phyloP scores from a whole-genome alignment of 768 basidiomycete genomes.

The Pholiota microspora region DNA sequence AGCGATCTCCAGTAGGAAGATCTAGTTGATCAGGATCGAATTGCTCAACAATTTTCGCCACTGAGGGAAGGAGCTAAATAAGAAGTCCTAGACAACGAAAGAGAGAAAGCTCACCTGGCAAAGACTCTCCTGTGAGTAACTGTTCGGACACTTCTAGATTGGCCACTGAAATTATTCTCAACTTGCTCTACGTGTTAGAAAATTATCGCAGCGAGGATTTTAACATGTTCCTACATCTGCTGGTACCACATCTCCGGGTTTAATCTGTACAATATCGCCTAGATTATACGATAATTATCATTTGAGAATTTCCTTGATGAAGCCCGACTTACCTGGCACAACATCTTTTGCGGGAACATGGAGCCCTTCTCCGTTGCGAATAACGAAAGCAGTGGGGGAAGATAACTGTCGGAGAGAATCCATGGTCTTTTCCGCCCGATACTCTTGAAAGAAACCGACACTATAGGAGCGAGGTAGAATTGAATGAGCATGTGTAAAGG shows the following conservation, averaged over 20 bases:
- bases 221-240: constrained; percentile 37
- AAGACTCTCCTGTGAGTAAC: constrained; percentile 50
- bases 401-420: constrained; percentile 46
- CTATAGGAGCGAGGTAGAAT: constrained; percentile 11
- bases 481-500: neutral
- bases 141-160: constrained; percentile 52
- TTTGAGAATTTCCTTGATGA: constrained; percentile 17
- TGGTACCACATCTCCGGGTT: constrained; percentile 39
- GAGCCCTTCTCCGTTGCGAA: constrained; percentile 39
- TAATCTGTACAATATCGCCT: constrained; percentile 39
- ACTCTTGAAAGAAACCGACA: constrained; percentile 47
- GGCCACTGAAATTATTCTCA: constrained; percentile 42
- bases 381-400: constrained; percentile 43
- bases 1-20: constrained; percentile 39
- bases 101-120: constrained; percentile 33
- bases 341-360: constrained; percentile 40
- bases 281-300: neutral
- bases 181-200: constrained; percentile 16
- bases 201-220: neutral
- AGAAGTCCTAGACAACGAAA: neutral
- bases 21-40: constrained; percentile 29
- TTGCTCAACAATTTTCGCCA: constrained; percentile 37
- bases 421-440: constrained; percentile 49
- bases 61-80: constrained; percentile 12
- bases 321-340: constrained; percentile 27